A percentile compares a stretch with the other conserved stretches of the same genome.
These are phyloP conservation scores for Brettanomyces custersianus DNA, from an alignment of 805 yeast genomes.

Conservation along the genomic window DNA sequence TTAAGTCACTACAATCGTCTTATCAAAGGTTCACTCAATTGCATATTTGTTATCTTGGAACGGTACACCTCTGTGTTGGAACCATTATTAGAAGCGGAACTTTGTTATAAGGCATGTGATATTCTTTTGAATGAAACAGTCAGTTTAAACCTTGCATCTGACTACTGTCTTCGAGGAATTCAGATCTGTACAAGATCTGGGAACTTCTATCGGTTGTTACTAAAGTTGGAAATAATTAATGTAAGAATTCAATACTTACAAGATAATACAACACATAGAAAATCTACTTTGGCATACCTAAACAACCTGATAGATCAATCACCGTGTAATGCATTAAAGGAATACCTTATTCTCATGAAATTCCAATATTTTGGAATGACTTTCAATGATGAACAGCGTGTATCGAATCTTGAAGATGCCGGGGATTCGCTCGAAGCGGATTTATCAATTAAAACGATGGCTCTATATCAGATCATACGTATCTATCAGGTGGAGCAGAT, in stretches of 20 bases:
- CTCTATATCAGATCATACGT: conserved; percentile 17
- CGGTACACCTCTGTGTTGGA: conserved; percentile 23
- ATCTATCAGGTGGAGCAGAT: conserved; percentile 24
- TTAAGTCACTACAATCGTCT: conserved; percentile 20
- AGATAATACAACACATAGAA: conserved; percentile 11
- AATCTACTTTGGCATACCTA: conserved; percentile 24
- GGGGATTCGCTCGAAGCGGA: conserved; percentile 5
- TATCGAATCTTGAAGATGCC: conserved; percentile 10
- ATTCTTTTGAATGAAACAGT: conserved; percentile 34
- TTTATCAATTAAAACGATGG: conserved; percentile 7
- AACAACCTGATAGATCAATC: conserved; percentile 16
- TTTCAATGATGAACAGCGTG: conserved; percentile 20
- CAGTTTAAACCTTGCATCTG: conserved; percentile 32
- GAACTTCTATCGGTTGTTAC: conserved; percentile 15
- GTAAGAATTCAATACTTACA: conserved; percentile 28
- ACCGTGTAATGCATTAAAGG: conserved; percentile 12
- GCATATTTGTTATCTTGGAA: conserved; percentile 26
- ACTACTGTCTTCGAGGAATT: conserved; percentile 23
- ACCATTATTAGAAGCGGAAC: conserved; percentile 24
- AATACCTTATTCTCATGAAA: conserved; percentile 26
- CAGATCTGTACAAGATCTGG: conserved; percentile 16
- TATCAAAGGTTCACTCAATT: conserved; percentile 28
- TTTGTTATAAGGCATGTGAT: conserved; percentile 29
- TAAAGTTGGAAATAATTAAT: conserved; percentile 28
- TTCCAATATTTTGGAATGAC: conserved; percentile 23